Base-by-base conservation (phyloP, 2,329 filamentous ascomycete genomes). In the Cladobotryum mycophilum region DNA sequence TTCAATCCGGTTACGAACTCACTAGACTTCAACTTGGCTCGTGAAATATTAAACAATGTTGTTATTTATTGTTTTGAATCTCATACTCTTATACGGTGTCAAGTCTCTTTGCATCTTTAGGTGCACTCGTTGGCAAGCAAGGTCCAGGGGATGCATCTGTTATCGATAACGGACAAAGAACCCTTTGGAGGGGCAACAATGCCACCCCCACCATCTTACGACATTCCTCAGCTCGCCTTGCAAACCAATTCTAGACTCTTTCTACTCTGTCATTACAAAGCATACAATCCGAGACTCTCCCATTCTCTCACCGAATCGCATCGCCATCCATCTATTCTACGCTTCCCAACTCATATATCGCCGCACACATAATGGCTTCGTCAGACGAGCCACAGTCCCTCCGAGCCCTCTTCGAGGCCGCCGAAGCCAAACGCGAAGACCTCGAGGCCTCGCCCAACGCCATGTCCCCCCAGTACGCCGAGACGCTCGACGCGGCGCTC, bases 401-500 rank as follows among this genome's bases (percentile, higher is more conserved):
- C 47, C 75, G 74, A 53, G 69, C 72, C 14, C 63, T 75, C 53
- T 80, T 76, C 59, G 65, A 72, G 47, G 65, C 70, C 13, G 79
- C 79, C 52, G 79, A 82, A 59, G 60, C 67, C 43, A 72, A 73
- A 57, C 76, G 79, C n/a, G 64, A 65, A 36, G 63, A 70, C n/a
- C 64, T 96, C 47, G 84, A 89, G 57, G 72, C 72, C 49, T 74
- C 79, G n/a, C 78, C 76, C 58, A 80, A 87, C 62, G 79, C 80
- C 51, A 86, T 80, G 58, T 83, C 81, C 20, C 72, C 82, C 34
- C 68, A 74, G 49, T 92, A 86, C 70, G 81, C 82, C 63, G 78
- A 85, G 57, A 82, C 82, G 60, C 77, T 96, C 58, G 73, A 75
- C 53, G 70, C 76, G 37, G 81, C 88, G 38, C 81, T 95, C 59